These are phyloP conservation scores for Triticum monococcum DNA, from an alignment of 176 grass and related monocot genomes.

Conservation along the genomic window DNA sequence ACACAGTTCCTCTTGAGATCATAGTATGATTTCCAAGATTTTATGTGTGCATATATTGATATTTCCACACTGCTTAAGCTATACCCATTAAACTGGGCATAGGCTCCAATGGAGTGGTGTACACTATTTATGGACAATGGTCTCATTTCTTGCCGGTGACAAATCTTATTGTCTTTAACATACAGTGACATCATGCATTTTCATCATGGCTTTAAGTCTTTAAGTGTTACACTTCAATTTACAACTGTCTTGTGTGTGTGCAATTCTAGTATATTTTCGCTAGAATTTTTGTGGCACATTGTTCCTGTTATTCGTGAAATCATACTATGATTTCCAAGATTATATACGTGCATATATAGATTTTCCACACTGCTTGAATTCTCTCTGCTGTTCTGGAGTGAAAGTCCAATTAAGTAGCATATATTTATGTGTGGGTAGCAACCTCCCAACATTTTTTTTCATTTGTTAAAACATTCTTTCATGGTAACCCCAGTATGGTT, in stretches of 20 bases:
- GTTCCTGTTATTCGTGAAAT: neutral
- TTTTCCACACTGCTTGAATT: constrained; percentile 11
- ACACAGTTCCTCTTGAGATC: constrained; percentile 49
- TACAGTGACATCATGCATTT: neutral
- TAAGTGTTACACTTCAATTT: neutral
- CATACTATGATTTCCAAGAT: neutral
- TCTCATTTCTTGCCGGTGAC: neutral
- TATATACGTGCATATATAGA: neutral
- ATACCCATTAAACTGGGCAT: constrained; percentile 27
- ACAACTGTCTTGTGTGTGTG: neutral
- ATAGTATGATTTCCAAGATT: constrained; percentile 39
- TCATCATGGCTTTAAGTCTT: neutral
- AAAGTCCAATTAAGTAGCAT: neutral
- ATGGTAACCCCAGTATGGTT: neutral
- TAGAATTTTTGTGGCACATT: constrained; percentile 6
- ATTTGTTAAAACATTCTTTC: constrained; percentile 1
- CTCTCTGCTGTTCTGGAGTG: constrained; percentile 11
- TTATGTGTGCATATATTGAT: constrained; percentile 48
- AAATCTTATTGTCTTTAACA: neutral
- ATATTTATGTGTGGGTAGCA: neutral
- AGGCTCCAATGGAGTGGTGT: constrained; percentile 37
- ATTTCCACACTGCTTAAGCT: constrained; percentile 47
- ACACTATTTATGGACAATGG: neutral
- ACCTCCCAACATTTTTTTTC: neutral
- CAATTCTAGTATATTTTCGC: neutral